Conservation (phyloP, 768 basidiomycete genomes). For the Rhodotorula paludigena region DNA sequence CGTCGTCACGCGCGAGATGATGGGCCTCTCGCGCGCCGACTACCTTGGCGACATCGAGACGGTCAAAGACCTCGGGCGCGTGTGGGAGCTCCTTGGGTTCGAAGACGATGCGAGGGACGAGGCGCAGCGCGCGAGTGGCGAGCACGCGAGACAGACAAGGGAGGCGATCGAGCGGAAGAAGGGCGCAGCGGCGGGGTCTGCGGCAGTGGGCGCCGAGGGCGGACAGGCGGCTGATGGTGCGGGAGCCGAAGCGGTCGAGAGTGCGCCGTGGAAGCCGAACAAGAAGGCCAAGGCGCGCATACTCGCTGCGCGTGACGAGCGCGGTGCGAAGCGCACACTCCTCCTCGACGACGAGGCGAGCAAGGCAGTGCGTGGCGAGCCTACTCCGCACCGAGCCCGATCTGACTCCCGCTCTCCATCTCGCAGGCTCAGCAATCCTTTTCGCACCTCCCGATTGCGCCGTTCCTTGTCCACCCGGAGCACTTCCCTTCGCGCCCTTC, state of each 20-base stretch:
- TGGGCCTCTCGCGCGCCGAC: constrained; percentile 28
- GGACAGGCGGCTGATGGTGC: no score
- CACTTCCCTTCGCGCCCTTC: constrained; percentile 1
- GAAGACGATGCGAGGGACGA: constrained; percentile 28
- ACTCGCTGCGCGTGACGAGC: not conserved
- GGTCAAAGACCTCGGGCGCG: constrained; percentile 33
- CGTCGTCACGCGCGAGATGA: constrained; percentile 34
- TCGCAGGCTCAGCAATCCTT: constrained; percentile 25
- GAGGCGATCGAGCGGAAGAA: not conserved
- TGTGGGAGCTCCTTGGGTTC: constrained; percentile 23
- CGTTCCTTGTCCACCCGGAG: constrained; percentile 1
- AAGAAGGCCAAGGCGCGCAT: not conserved
- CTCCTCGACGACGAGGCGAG: constrained; percentile 30
- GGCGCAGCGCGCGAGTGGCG: not conserved
- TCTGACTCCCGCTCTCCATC: not conserved
- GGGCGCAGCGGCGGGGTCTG: not conserved
- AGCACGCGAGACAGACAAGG: not conserved
- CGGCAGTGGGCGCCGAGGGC: no score
- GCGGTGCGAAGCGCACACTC: constrained; percentile 16
- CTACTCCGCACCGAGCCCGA: not conserved
- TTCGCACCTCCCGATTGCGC: constrained; percentile 23
- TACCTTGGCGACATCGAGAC: constrained; percentile 31
- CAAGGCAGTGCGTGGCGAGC: constrained; percentile 18
- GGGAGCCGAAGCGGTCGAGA: constrained; percentile 1
- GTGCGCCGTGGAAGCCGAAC: not conserved